Percentiles rank a stretch among this genome's conserved stretches.
Conservation (phyloP, 2,329 filamentous ascomycete genomes). For the Cytospora chrysosperma region DNA sequence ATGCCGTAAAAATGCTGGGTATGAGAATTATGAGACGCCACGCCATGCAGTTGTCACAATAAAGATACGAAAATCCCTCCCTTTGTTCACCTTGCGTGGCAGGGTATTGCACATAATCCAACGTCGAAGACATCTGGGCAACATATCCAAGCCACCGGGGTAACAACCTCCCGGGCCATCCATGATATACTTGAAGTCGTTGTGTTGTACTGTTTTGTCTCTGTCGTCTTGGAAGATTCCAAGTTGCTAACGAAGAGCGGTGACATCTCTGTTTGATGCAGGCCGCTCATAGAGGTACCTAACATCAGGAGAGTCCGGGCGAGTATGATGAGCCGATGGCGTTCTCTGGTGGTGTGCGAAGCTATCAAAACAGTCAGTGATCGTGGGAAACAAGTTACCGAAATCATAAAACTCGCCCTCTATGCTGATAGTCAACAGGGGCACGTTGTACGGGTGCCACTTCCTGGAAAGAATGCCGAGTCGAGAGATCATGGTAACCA, state of each 20-base stretch:
- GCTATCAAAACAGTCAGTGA: conserved; percentile 18
- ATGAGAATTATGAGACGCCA: background rate
- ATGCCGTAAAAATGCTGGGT: background rate
- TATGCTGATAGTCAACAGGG: conserved; percentile 5
- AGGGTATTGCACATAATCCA: background rate
- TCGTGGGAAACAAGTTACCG: background rate
- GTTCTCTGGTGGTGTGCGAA: conserved; percentile 6
- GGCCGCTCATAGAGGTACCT: conserved; percentile 22
- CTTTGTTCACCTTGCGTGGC: background rate
- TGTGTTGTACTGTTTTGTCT: background rate
- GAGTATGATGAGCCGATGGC: background rate
- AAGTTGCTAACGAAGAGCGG: conserved; percentile 11
- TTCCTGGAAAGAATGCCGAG: conserved; percentile 5
- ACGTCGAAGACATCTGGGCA: background rate
- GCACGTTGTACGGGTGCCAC: background rate
- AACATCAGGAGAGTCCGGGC: conserved; percentile 5
- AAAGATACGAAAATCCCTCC: background rate
- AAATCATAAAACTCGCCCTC: conserved; percentile 23
- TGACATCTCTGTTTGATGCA: conserved; percentile 11
- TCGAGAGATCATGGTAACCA: background rate
- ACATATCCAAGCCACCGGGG: background rate
- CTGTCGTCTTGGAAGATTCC: too few relatives aligned
- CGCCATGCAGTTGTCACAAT: conserved; percentile 7
- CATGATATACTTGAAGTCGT: background rate
- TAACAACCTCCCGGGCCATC: too few relatives aligned